Evolutionary conservation across 495 filamentous ascomycete genomes (phyloP), one percentile per base, ranked within the genome.

Genomic region (Pseudomonodictys pantanalensis): DNA sequence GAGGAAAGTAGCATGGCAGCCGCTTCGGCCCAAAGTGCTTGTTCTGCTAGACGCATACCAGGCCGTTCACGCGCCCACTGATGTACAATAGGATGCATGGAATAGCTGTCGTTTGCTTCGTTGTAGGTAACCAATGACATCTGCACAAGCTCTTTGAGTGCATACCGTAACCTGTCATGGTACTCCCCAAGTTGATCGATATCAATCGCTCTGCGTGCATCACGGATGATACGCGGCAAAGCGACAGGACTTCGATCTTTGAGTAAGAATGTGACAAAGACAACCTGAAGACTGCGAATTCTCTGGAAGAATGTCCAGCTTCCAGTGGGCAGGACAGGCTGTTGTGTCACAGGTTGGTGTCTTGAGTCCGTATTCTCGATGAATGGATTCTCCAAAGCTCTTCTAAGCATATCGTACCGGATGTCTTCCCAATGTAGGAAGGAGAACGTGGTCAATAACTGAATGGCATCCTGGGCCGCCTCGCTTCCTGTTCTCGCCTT

Each of bases 61-160:
- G 72, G 68, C 43, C 75, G 52, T 32, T 76, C 64, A 29, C 75
- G 59, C 0, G 65, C 73, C 74, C 74, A 78, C n/a, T 41, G 57
- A 38, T 78, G 74, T 2, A 76, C 68, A 6, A 74, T 41, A 20
- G 72, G 72, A 64, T 77, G 75, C 68, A 78, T 76, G 9, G 66
- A 74, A 44, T 75, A 76, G 38, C 64, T 69, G 30, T 73, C 65
- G 10, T 45, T 54, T 9, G 32, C 28, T 17, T 68, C 59, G 15
- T 72, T 42, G 20, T 71, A 52, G 17, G 50, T 63, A 20, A 76
- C 62, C 6, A 78, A 58, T 0, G 68, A 73, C 32, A 69, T 57
- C 46, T 69, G 55, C 11, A 45, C 39, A n/a, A 78, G 68, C 18
- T 62, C 61, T 5, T 38, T 55, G 10, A 76, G 52, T 8, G 66